Conservation (phyloP, 2,329 filamentous ascomycete genomes). For the Arthrobotrys sphaeroides region DNA sequence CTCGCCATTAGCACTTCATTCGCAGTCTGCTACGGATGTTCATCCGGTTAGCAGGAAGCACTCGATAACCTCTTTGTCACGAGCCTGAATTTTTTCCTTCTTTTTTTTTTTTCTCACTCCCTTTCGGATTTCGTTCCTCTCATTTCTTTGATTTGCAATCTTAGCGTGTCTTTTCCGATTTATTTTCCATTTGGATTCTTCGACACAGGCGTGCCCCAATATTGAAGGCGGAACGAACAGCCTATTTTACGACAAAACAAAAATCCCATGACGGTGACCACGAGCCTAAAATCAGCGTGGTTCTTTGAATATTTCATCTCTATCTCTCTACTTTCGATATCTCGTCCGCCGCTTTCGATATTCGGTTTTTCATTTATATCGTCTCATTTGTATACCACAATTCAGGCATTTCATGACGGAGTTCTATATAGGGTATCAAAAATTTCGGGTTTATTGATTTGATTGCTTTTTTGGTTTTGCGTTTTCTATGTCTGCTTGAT, state of each 20-base stretch:
- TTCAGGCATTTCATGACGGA: slow-evolving; percentile 51
- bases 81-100: slow-evolving; percentile 22
- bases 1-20: slow-evolving; percentile 50
- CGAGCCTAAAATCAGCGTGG: slow-evolving; percentile 32
- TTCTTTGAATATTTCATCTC: slow-evolving; percentile 20
- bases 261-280: slow-evolving; percentile 38
- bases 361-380: neutral
- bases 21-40: slow-evolving; percentile 43
- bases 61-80: slow-evolving; percentile 43
- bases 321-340: slow-evolving; percentile 5
- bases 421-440: slow-evolving; percentile 45
- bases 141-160: slow-evolving; percentile 41
- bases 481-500: slow-evolving; percentile 6
- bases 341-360: slow-evolving; percentile 9
- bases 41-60: slow-evolving; percentile 36
- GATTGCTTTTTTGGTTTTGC: neutral
- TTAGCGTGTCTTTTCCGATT: slow-evolving; percentile 43
- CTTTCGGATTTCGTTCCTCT: slow-evolving; percentile 5
- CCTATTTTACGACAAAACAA: slow-evolving; percentile 42
- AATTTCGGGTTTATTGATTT: slow-evolving; percentile 38
- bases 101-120: neutral
- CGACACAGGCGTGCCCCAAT: slow-evolving; percentile 26
- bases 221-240: slow-evolving; percentile 34
- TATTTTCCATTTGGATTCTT: slow-evolving; percentile 3
- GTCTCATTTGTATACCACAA: slow-evolving; percentile 48